Evolutionary conservation across 2,329 filamentous ascomycete genomes (phyloP), one percentile per base, ranked within the genome.

Genomic region (Passalora sequoiae): DNA sequence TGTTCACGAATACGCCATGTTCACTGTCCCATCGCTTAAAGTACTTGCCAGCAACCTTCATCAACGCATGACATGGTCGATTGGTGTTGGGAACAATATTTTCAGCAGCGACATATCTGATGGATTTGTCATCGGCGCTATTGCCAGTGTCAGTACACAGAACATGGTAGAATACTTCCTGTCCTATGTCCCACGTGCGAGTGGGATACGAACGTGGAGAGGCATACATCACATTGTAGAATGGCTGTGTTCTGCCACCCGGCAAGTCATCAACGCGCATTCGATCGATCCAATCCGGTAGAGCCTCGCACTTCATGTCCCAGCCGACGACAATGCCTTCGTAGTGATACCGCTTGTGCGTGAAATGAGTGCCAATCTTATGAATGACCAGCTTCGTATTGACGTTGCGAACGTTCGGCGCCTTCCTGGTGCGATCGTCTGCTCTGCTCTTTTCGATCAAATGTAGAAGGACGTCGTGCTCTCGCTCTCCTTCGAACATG

Each of bases 301-400:
- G 70, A 8, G 73, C 75, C 41, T 68, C 75, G 58, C 74, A 83
- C 50, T 74, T 71, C 12, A 69, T 68, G 38, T 85, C 82, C 89
- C 91, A 98, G n/a, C 89, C 89, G 10, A 84, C 86, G 46, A 98
- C 85, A 19, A 94, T 77, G 13, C 84, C 89, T 37, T 82, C 71
- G 62, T 91, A 95, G 15, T 76, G 71, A 62, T 92, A 95, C 33
- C 89, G 77, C 49, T 74, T 80, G 66, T 98, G 92, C 36, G 75
- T 76, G 61, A 97, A 94, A 5, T 95, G 76, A 56, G 94, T 84
- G 1, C 92, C 92, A 37, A 95, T 77, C 38, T 74, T 78, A 63
- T 80, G 91, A 47, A 68, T 74, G 38, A 88, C 51, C 10, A 37
- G 28, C 15, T 33, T 30, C 6, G 20, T 35, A 16, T 16, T 41